Percentiles rank a stretch among this genome's conserved stretches.
Evolutionary conservation across 2,329 filamentous ascomycete species (phyloP).

Genomic region (Colletotrichum euphorbiae): DNA sequence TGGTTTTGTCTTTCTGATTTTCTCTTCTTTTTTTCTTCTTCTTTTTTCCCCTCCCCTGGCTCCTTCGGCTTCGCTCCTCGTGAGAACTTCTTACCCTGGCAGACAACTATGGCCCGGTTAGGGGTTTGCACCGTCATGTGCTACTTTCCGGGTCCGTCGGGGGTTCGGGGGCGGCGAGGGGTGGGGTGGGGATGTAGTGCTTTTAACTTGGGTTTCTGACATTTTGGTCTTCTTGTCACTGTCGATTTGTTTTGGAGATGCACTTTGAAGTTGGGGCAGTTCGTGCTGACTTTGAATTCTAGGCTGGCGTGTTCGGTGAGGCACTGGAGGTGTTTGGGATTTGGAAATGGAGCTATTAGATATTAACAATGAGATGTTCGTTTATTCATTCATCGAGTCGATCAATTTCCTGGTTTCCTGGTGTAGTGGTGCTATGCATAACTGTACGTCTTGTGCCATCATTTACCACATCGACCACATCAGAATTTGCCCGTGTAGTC

Average conservation of each 20-base stretch:
- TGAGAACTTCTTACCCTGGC: constrained; percentile 12
- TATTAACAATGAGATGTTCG: constrained; percentile 16
- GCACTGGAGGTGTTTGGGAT: neutral
- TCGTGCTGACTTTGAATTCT: constrained; percentile 13
- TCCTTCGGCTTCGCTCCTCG: constrained; percentile 39
- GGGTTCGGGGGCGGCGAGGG: constrained; percentile 43
- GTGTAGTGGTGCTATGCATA: neutral
- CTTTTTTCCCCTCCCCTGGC: neutral
- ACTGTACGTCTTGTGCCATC: neutral
- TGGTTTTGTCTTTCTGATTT: neutral
- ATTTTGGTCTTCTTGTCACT: constrained; percentile 37
- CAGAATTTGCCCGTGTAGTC: neutral
- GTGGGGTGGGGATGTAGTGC: constrained; percentile 55
- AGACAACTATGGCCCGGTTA: constrained; percentile 25
- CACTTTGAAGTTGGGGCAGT: neutral
- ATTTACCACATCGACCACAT: neutral
- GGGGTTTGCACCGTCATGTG: constrained; percentile 51
- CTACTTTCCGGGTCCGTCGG: constrained; percentile 33
- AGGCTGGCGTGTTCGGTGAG: neutral
- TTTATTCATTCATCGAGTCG: constrained; percentile 26
- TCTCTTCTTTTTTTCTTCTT: no score
- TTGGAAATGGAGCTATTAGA: neutral
- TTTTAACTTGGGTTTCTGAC: constrained; percentile 61
- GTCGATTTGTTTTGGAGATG: neutral
- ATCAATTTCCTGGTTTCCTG: neutral